Evolutionary conservation across 2,329 filamentous ascomycete genomes (phyloP).

Genomic region (Colletotrichum ledebouriae): DNA sequence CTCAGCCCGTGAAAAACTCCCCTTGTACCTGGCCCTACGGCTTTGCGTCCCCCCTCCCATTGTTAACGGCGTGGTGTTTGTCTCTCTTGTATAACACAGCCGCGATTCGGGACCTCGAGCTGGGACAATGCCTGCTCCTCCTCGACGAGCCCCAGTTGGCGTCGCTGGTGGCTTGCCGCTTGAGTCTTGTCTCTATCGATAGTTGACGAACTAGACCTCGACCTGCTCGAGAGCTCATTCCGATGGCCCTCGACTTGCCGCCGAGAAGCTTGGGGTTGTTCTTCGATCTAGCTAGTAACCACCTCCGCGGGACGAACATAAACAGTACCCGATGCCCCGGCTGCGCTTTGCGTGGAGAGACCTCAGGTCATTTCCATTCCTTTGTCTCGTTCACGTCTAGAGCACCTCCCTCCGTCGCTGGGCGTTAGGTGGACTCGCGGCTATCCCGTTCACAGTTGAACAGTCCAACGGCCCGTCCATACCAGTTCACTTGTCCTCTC

Average conservation of each 20-base stretch:
- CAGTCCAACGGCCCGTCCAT: not conserved
- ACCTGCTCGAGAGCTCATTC: conserved; percentile 19
- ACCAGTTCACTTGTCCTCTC: not conserved
- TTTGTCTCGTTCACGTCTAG: not conserved
- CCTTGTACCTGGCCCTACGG: conserved; percentile 36
- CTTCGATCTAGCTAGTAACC: conserved; percentile 4
- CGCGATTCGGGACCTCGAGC: conserved; percentile 23
- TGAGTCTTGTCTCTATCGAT: conserved; percentile 29
- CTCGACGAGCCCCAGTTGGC: conserved; percentile 20
- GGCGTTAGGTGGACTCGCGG: conserved; percentile 2
- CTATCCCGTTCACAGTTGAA: not conserved
- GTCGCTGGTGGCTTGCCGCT: conserved; percentile 30
- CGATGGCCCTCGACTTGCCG: not conserved
- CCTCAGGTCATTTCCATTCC: not conserved
- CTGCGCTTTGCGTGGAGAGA: not conserved
- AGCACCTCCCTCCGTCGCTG: not conserved
- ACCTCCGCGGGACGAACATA: conserved; percentile 11
- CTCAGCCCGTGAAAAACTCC: conserved; percentile 22
- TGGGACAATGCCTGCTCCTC: conserved; percentile 29
- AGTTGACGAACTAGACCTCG: conserved; percentile 22
- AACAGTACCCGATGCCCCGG: conserved; percentile 29
- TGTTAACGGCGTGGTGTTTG: conserved; percentile 13
- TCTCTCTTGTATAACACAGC: conserved; percentile 7
- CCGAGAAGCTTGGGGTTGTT: not conserved
- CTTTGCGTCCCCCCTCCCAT: conserved; percentile 8